phyloP scores from a whole-genome alignment of 495 filamentous ascomycete species.

The Penicillium soppii region DNA sequence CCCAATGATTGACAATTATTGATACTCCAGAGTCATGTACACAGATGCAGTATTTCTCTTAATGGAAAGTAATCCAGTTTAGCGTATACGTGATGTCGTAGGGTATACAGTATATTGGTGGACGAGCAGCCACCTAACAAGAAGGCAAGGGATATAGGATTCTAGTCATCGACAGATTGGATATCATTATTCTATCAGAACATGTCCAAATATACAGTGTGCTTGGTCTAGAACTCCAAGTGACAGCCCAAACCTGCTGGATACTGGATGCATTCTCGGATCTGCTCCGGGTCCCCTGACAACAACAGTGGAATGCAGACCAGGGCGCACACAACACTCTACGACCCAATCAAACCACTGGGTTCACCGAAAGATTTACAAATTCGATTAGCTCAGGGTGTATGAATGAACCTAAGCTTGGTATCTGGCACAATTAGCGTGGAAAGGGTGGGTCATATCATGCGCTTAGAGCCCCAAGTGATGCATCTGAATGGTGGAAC shows the following conservation, averaged over 20 bases:
- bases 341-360: conserved; percentile 15
- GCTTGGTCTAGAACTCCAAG: neutral
- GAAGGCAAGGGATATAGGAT: conserved; percentile 2
- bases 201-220: neutral
- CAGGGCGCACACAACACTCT: neutral
- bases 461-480: conserved; percentile 8
- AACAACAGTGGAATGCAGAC: conserved; percentile 25
- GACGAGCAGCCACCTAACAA: too few species aligned
- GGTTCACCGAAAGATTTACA: too few species aligned
- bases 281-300: conserved; percentile 19
- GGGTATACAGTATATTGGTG: too few species aligned
- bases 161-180: too few species aligned
- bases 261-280: conserved; percentile 18
- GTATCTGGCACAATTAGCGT: conserved; percentile 4
- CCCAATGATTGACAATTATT: too few species aligned
- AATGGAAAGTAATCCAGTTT: too few species aligned
- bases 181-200: neutral
- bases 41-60: too few species aligned
- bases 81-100: too few species aligned
- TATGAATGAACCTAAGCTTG: neutral
- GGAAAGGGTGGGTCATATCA: conserved; percentile 19
- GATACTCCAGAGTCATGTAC: too few species aligned
- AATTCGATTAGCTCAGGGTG: neutral
- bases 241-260: neutral
- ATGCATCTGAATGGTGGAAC: conserved; percentile 4